Evolutionary conservation across 345 rosid species (phyloP), one percentile per base, ranked within the genome.

Genomic region (Eucalyptus cloeziana): DNA sequence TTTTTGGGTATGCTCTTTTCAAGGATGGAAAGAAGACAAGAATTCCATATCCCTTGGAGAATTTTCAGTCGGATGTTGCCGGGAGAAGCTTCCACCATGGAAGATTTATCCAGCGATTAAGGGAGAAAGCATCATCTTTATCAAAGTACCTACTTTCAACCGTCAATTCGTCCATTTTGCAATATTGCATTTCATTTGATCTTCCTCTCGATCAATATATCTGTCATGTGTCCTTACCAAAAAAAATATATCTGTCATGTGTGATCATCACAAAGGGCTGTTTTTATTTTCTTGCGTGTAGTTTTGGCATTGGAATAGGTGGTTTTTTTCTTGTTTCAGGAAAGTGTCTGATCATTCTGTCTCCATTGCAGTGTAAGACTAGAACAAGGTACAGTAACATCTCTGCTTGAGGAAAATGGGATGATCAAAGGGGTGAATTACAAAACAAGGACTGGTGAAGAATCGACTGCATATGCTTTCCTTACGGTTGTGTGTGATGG

Each of bases 401-500:
- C 91, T 44, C 76, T 89, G 85, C 62, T 87, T 24, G 91, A 89
- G 87, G 91, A 89, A 87, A 89, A 16, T 47, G 91, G 91, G 60
- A 45, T 71, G 49, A n/a, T 89, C 51, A 87, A 80, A 83, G 91
- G 89, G 43, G 89, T 89, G 31, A 79, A 54, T 40, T 89, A 89
- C 87, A 89, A 60, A 67, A 87, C 89, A 30, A 58, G 45, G 80
- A 58, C 49, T 40, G 91, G 87, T 33, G 44, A 80, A 51, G 87
- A 45, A 50, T n/a, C 62, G 19, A 62, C 80, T 10, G 87, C 89
- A 4, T 60, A 44, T 51, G 89, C 91, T 19, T 79, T 83, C 45
- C 86, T 89, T 4, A 89, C 91, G 85, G 86, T 89, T 56, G 89
- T 89, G 37, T 87, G 91, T 33, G 91, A 89, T 62, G 91, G 91